Conservation (phyloP, 2,329 filamentous ascomycete genomes). For the Pseudopithomyces maydicus region DNA sequence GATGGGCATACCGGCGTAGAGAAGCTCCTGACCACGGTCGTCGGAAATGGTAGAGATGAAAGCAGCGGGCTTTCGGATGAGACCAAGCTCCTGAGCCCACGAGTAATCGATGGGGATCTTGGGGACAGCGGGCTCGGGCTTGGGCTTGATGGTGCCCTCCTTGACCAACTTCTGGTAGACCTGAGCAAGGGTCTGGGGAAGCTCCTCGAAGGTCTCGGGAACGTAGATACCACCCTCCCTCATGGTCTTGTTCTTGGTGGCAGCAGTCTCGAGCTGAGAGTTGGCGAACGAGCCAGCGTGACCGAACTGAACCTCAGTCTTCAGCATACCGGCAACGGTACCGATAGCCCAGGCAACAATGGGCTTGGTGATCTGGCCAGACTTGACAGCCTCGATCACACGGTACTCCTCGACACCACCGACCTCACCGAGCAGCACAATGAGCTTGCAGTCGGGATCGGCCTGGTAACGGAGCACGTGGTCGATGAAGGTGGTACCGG, state of each 20-base stretch:
- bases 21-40: conserved; percentile 97
- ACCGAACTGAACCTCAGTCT: conserved; percentile 99
- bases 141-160: conserved; percentile 82
- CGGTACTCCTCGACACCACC: conserved; percentile 99
- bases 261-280: conserved; percentile 97
- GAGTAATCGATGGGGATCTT: conserved; percentile 99
- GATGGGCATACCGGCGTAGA: conserved; percentile 99
- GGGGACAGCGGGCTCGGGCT: conserved; percentile 87
- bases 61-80: conserved; percentile 98
- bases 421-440: conserved; percentile 94
- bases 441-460: conserved; percentile 97
- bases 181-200: conserved; percentile 74
- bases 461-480: conserved; percentile 95
- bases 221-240: conserved; percentile 92
- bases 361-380: conserved; percentile 93
- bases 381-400: conserved; percentile 97
- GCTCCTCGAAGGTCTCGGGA: conserved; percentile 94
- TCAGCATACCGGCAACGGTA: conserved; percentile 99
- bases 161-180: conserved; percentile 91
- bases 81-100: conserved; percentile 98
- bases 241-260: conserved; percentile 97
- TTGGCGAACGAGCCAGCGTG: conserved; percentile 99
- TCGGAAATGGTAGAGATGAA: conserved; percentile 99
- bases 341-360: conserved; percentile 99
- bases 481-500: conserved; percentile 98